Evolutionary conservation across 345 rosid species (phyloP).

Genomic region (Erucastrum elatum): DNA sequence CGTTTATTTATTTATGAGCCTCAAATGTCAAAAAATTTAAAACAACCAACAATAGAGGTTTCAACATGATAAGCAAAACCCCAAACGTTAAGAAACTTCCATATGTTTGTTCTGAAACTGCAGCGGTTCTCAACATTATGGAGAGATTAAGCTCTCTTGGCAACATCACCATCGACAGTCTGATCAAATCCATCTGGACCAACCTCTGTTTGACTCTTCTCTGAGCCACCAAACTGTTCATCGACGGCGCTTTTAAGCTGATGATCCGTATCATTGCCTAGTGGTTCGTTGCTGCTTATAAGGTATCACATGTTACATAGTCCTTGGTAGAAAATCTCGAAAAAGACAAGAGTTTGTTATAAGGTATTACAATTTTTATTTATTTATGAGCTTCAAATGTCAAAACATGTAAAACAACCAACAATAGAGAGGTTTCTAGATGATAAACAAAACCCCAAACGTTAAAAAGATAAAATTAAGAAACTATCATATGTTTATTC

Average conservation of each 20-base stretch:
- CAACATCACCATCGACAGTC: constrained; percentile 50
- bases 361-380: constrained; percentile 17
- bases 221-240: constrained; percentile 34
- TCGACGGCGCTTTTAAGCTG: constrained; percentile 21
- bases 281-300: constrained; percentile 26
- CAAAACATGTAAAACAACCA: background rate
- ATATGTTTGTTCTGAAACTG: constrained; percentile 23
- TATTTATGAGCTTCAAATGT: constrained; percentile 25
- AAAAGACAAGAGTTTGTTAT: background rate
- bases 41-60: background rate
- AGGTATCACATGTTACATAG: too few relatives aligned
- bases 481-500: constrained; percentile 15
- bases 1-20: too few relatives aligned
- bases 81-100: constrained; percentile 17
- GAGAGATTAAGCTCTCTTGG: constrained; percentile 63
- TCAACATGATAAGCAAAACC: constrained; percentile 14
- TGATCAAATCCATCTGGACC: constrained; percentile 36
- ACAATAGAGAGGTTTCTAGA: constrained; percentile 23
- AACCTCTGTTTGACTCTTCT: constrained; percentile 31
- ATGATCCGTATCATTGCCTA: constrained; percentile 30
- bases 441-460: constrained; percentile 21
- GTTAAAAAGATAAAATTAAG: background rate
- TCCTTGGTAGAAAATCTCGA: background rate
- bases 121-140: background rate
- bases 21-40: too few relatives aligned